phyloP scores from a whole-genome alignment of 2,329 filamentous ascomycete genomes.

The Stagonosporopsis cucurbitacearum region DNA sequence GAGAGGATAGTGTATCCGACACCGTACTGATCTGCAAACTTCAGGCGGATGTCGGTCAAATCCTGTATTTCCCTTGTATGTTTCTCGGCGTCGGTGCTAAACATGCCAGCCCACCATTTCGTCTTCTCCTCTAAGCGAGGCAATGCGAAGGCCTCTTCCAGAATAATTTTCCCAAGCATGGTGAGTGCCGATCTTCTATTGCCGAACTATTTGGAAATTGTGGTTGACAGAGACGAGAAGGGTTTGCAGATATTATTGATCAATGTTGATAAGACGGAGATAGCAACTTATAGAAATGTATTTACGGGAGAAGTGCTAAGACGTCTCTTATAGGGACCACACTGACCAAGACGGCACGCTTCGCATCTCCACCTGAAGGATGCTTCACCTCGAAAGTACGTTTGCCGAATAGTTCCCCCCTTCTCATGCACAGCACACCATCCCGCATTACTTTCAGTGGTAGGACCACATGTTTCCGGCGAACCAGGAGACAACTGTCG shows the following conservation, averaged over 20 bases:
- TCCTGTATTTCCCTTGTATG: conserved; percentile 64
- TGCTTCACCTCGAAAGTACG: neutral
- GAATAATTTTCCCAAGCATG: conserved; percentile 67
- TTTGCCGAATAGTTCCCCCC: conserved; percentile 2
- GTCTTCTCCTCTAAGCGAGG: conserved; percentile 65
- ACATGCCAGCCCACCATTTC: conserved; percentile 66
- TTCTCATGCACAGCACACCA: neutral
- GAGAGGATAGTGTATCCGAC: conserved; percentile 58
- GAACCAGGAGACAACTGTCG: neutral
- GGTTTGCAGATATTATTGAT: neutral
- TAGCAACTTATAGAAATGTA: neutral
- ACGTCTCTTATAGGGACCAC: neutral
- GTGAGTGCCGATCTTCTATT: neutral
- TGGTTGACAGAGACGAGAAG: neutral
- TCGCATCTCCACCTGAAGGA: neutral
- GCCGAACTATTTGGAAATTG: neutral
- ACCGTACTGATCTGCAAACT: conserved; percentile 54
- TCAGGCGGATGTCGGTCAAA: conserved; percentile 51
- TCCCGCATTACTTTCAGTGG: neutral
- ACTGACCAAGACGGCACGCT: neutral
- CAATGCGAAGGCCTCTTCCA: conserved; percentile 68
- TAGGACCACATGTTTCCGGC: no score
- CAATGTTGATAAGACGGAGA: neutral
- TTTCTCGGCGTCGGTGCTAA: conserved; percentile 64
- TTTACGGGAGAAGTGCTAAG: neutral